Evolutionary conservation across 2,329 filamentous ascomycete genomes (phyloP).

Genomic region (Aureobasidium pullulans): DNA sequence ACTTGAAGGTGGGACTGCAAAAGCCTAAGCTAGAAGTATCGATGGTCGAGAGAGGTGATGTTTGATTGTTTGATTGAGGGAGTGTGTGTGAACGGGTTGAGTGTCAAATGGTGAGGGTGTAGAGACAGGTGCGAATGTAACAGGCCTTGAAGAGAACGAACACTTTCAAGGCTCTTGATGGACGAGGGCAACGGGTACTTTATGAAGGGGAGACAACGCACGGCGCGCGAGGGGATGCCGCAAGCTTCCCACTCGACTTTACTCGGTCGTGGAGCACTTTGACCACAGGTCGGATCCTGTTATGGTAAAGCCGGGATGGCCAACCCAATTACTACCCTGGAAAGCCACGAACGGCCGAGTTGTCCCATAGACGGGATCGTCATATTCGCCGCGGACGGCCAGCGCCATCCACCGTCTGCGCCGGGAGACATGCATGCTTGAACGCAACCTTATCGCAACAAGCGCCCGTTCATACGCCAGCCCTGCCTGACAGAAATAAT

Average conservation of each 20-base stretch:
- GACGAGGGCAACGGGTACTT: constrained; percentile 6
- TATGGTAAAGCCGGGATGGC: constrained; percentile 7
- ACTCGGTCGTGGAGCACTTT: constrained; percentile 10
- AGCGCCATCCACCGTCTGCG: constrained; percentile 7
- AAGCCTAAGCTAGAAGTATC: neutral
- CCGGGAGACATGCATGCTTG: constrained; percentile 13
- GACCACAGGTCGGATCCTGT: constrained; percentile 2
- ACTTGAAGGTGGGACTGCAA: neutral
- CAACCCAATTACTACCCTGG: constrained; percentile 7
- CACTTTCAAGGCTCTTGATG: neutral
- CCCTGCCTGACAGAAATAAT: constrained; percentile 4
- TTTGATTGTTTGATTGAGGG: neutral
- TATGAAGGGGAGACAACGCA: constrained; percentile 6
- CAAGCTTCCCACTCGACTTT: constrained; percentile 8
- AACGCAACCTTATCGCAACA: constrained; percentile 15
- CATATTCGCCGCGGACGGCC: constrained; percentile 9
- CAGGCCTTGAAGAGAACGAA: neutral
- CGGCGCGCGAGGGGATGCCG: constrained; percentile 11
- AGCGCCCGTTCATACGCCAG: constrained; percentile 4
- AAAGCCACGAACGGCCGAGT: constrained; percentile 12
- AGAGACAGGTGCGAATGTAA: neutral
- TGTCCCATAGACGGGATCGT: constrained; percentile 2
- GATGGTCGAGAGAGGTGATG: neutral
- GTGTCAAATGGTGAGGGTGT: neutral
- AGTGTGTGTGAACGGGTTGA: neutral